phyloP scores from a whole-genome alignment of 176 grass and related monocot species.

The Oryza australiensis region DNA sequence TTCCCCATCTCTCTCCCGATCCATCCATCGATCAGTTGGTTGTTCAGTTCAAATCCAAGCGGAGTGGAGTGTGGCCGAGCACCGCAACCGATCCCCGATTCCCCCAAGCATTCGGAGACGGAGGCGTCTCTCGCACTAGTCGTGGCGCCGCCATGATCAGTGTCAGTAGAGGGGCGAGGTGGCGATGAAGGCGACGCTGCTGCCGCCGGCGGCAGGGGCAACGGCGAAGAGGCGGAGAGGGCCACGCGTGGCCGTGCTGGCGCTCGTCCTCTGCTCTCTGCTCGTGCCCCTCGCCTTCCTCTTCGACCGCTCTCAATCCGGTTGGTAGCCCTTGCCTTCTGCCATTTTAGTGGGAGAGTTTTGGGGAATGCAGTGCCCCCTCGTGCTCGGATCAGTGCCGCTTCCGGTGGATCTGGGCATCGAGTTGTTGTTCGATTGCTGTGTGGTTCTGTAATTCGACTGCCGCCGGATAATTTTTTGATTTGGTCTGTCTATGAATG shows the following conservation, averaged over 20 bases:
- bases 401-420: conserved; percentile 28
- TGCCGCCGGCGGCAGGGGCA: conserved; percentile 40
- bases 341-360: neutral
- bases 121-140: neutral
- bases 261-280: conserved; percentile 79
- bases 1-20: neutral
- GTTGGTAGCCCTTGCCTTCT: conserved; percentile 18
- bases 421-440: neutral
- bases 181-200: conserved; percentile 57
- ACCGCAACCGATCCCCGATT: neutral
- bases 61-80: neutral
- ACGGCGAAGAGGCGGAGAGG: conserved; percentile 62
- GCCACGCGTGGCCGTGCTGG: conserved; percentile 65
- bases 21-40: neutral
- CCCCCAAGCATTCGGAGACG: neutral
- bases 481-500: neutral
- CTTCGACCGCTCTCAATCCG: conserved; percentile 67
- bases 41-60: conserved; percentile 11
- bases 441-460: neutral
- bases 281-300: conserved; percentile 84
- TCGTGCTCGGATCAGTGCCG: conserved; percentile 26
- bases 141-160: conserved; percentile 34
- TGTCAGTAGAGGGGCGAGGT: conserved; percentile 7
- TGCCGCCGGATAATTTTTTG: neutral
- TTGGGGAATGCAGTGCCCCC: neutral